Percentiles rank a stretch among this genome's conserved stretches.
Evolutionary conservation across 2,329 filamentous ascomycete genomes (phyloP).

Genomic region (Monosporascus sp.): DNA sequence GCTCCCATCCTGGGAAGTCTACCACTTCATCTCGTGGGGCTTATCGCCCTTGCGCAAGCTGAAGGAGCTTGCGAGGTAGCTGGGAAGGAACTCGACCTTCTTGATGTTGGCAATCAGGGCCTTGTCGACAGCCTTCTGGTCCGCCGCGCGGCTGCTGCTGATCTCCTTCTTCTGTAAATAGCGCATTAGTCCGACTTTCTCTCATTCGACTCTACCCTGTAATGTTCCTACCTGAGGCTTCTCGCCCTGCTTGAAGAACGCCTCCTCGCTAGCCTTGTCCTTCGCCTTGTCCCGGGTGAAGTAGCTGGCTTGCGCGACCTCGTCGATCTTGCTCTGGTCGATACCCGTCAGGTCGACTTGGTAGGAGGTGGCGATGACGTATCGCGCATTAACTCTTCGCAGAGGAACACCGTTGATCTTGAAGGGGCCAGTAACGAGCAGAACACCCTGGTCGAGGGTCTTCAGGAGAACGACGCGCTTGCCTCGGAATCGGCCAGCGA

Average conservation of each 20-base stretch:
- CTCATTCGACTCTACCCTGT: conserved; percentile 6
- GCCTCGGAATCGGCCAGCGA: conserved; percentile 98
- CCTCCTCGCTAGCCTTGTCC: conserved; percentile 95
- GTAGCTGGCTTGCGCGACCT: conserved; percentile 75
- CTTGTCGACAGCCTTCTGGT: conserved; percentile 99
- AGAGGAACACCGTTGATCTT: conserved; percentile 99
- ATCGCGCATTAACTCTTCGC: conserved; percentile 87
- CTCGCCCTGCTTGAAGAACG: conserved; percentile 99
- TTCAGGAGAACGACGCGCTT: conserved; percentile 99
- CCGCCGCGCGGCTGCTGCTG: conserved; percentile 81
- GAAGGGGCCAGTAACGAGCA: conserved; percentile 99
- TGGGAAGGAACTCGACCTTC: conserved; percentile 91
- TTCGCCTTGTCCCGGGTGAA: conserved; percentile 92
- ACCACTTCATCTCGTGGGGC: conserved; percentile 99
- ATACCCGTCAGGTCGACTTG: conserved; percentile 80
- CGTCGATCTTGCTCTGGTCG: conserved; percentile 84
- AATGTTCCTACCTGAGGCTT: conserved; percentile 76
- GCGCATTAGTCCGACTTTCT: conserved; percentile 12
- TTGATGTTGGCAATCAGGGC: conserved; percentile 91
- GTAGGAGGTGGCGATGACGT: conserved; percentile 86
- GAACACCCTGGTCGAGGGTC: conserved; percentile 92
- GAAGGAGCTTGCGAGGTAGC: conserved; percentile 94
- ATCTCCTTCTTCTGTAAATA: conserved; percentile 88
- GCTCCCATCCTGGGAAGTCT: conserved; percentile 37
- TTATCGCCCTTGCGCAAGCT: conserved; percentile 98